These are phyloP conservation scores for Pythium coloratum DNA, from an alignment of 352 stramenopile species.

Conservation along the genomic window DNA sequence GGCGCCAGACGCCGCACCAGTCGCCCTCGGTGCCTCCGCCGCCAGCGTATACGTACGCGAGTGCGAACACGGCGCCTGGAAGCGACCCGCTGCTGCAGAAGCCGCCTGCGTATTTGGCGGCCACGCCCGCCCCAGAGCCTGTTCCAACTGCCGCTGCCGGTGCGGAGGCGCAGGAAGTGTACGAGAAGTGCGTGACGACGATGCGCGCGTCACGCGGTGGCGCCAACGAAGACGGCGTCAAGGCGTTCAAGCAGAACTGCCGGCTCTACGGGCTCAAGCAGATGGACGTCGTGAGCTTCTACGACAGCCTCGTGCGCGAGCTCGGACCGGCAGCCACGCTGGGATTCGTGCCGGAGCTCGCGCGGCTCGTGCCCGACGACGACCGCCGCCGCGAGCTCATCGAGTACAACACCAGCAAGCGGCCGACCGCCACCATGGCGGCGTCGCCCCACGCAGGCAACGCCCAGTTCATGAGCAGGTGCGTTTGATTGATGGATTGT, in stretches of 20 bases:
- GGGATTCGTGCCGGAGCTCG: slow-evolving; percentile 41
- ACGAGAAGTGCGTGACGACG: slow-evolving; percentile 57
- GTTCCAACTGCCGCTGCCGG: slow-evolving; percentile 56
- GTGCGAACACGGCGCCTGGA: background rate
- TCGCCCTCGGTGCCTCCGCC: background rate
- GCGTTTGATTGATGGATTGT: background rate
- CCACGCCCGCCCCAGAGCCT: slow-evolving; percentile 27
- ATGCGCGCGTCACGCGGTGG: slow-evolving; percentile 49
- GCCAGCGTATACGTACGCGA: background rate
- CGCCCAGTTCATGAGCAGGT: slow-evolving; percentile 27
- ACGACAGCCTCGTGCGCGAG: slow-evolving; percentile 48
- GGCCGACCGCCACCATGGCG: slow-evolving; percentile 21
- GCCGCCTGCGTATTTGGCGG: slow-evolving; percentile 16
- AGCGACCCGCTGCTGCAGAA: slow-evolving; percentile 10
- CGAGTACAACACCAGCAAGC: slow-evolving; percentile 35
- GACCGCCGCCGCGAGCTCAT: slow-evolving; percentile 65
- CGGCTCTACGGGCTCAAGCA: slow-evolving; percentile 62
- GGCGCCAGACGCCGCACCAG: slow-evolving; percentile 6
- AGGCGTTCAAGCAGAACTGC: slow-evolving; percentile 73
- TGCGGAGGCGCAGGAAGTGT: slow-evolving; percentile 48
- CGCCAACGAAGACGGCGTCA: slow-evolving; percentile 60
- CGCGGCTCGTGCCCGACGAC: slow-evolving; percentile 70
- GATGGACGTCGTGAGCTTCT: slow-evolving; percentile 53
- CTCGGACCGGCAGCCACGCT: slow-evolving; percentile 71
- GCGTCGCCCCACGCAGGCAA: slow-evolving; percentile 16